A percentile compares a stretch with the other conserved stretches of the same genome.
These are phyloP conservation scores for Copromyces sp. DNA, from an alignment of 495 filamentous ascomycete species.

Conservation along the genomic window DNA sequence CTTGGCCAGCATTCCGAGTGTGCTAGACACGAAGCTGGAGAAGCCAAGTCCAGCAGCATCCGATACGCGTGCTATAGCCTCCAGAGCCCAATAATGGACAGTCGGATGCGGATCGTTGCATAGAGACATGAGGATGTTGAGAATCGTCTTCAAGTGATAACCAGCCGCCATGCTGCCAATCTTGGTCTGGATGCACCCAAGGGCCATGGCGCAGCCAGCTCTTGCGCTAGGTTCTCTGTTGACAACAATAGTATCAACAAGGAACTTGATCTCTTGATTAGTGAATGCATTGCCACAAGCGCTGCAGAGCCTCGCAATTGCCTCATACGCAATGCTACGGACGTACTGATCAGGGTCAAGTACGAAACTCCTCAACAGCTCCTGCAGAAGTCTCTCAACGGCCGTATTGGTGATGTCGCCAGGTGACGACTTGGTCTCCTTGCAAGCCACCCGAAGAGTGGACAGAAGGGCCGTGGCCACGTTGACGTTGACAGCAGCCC, in stretches of 20 bases:
- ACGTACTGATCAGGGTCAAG: constrained; percentile 76
- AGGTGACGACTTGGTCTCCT: constrained; percentile 59
- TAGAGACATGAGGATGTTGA: constrained; percentile 88
- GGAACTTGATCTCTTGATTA: constrained; percentile 74
- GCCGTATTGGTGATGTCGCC: constrained; percentile 65
- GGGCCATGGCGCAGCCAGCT: constrained; percentile 85
- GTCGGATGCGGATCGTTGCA: constrained; percentile 93
- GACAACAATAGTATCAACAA: constrained; percentile 87
- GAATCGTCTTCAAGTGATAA: constrained; percentile 92
- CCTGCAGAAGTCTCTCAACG: constrained; percentile 81
- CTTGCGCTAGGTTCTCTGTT: constrained; percentile 89
- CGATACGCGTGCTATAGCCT: constrained; percentile 75
- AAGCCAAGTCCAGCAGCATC: constrained; percentile 91
- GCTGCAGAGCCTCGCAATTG: constrained; percentile 82
- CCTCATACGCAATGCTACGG: constrained; percentile 74
- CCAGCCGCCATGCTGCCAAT: constrained; percentile 97
- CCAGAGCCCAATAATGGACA: constrained; percentile 92
- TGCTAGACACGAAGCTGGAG: constrained; percentile 77
- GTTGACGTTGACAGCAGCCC: constrained; percentile 84
- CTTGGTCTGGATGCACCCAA: constrained; percentile 89
- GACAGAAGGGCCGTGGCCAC: constrained; percentile 71
- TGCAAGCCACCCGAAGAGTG: constrained; percentile 71
- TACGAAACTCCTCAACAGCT: constrained; percentile 70
- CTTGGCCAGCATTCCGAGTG: constrained; percentile 85
- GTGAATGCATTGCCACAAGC: constrained; percentile 83